These are phyloP conservation scores for Rhizopus arrhizus DNA, from an alignment of 371 early-diverging fungal species.

Conservation along the genomic window DNA sequence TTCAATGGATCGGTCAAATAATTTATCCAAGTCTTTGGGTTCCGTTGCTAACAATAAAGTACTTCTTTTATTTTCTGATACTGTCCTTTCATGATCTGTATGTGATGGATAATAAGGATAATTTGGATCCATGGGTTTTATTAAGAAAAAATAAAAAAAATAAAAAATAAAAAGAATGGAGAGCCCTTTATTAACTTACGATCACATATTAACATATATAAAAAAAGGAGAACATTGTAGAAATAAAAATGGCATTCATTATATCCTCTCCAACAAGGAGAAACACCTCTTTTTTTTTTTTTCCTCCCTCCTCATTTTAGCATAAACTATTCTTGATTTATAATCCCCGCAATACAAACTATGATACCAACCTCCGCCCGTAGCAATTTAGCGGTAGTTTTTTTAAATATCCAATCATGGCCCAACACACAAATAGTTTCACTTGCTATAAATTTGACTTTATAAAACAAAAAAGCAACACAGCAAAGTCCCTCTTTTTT, in stretches of 20 bases:
- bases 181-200: background rate
- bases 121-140: background rate
- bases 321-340: background rate
- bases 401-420: conserved; percentile 15
- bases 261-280: too few relatives aligned
- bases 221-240: background rate
- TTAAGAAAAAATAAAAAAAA: background rate
- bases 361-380: background rate
- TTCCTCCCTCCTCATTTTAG: background rate
- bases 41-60: conserved; percentile 14
- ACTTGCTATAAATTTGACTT: conserved; percentile 3
- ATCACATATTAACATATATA: background rate
- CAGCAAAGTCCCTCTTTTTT: conserved; percentile 8
- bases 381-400: conserved; percentile 1
- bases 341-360: background rate
- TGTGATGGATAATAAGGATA: conserved; percentile 5
- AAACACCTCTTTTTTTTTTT: too few relatives aligned
- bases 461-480: conserved; percentile 2
- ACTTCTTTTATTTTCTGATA: background rate
- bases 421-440: conserved; percentile 19
- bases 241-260: too few relatives aligned
- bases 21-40: conserved; percentile 22
- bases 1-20: conserved; percentile 26
- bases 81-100: background rate
- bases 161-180: conserved; percentile 1